Evolutionary conservation across 306 rosid genomes (phyloP), one percentile per base, ranked within the genome.

Genomic region (Prinsepia uniflora): DNA sequence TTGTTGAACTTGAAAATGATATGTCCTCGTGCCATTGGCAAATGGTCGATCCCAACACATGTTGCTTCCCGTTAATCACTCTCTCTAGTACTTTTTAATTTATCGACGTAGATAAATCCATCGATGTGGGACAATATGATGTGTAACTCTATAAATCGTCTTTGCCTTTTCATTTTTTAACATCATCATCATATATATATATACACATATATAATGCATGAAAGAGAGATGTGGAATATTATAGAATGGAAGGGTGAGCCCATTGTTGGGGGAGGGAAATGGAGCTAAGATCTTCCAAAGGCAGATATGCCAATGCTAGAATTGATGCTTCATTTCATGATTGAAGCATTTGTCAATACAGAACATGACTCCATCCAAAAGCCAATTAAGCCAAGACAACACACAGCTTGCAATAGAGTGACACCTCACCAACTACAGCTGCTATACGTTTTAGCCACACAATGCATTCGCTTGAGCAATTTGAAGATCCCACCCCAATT

Each of bases 391-490:
- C 54, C 59, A 22, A 10, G 43, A 17, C 76, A 65, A 55, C 81
- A 46, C 19, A 18, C 15, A 2, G 39, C 36, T 17, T 3, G 49
- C 48, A 63, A 15, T 17, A 8, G 30, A n/a, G 10, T 42, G 67
- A 72, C 78, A 49, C 63, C 63, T 45, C 22, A 65, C 53, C 68
- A 10, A 64, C 53, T 22, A 20, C 39, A 56, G n/a, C 36, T 8
- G 59, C 5, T 22, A 11, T 19, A 19, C 45, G 9, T 1, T 30
- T 42, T 5, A 42, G 45, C 45, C 45, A 42, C 45, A 6, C 45
- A 42, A 2, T 5, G 1, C 2, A 42, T 4, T 30, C 36, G 3
- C 15, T 0, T 11, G 15, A 46, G 6, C 9, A 8, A 30, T 2
- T 30, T 24, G 30, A 24, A 24, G 30, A 24, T 24, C 2, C 30